Conservation (phyloP, 805 yeast species). For the Dipodascopsis uninucleata region DNA sequence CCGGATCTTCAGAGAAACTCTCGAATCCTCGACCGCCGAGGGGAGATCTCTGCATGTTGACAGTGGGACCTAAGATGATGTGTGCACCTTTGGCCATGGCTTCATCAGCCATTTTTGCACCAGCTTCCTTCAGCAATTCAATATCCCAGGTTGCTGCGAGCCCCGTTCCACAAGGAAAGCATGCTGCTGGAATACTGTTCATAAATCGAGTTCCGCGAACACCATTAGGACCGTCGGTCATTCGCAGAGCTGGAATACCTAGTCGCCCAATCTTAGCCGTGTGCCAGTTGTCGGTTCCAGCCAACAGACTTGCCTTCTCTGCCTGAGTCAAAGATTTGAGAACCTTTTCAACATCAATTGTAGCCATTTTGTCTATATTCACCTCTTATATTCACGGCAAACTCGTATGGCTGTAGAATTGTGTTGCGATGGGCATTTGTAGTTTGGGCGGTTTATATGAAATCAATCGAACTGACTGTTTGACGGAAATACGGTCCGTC, state of each 20-base stretch:
- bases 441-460: no score
- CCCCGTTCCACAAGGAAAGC: constrained; percentile 60
- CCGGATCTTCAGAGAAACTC: constrained; percentile 60
- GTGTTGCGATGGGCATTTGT: no score
- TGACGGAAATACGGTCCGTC: no score
- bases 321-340: constrained; percentile 30
- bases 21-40: constrained; percentile 63
- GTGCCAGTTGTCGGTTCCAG: constrained; percentile 50
- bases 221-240: constrained; percentile 64
- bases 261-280: constrained; percentile 42
- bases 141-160: constrained; percentile 56
- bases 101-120: constrained; percentile 52
- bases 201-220: constrained; percentile 56
- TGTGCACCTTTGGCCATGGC: constrained; percentile 53
- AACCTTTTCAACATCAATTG: constrained; percentile 18
- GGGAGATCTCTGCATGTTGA: constrained; percentile 56
- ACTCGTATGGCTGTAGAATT: no score
- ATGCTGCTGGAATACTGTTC: constrained; percentile 51
- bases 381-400: background rate
- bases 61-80: constrained; percentile 48
- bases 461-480: no score
- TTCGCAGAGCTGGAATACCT: constrained; percentile 46
- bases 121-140: constrained; percentile 48
- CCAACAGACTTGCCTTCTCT: constrained; percentile 36
- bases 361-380: constrained; percentile 2